phyloP scores from a whole-genome alignment of 208 protist species.

The Acanthamoeba royreba region DNA sequence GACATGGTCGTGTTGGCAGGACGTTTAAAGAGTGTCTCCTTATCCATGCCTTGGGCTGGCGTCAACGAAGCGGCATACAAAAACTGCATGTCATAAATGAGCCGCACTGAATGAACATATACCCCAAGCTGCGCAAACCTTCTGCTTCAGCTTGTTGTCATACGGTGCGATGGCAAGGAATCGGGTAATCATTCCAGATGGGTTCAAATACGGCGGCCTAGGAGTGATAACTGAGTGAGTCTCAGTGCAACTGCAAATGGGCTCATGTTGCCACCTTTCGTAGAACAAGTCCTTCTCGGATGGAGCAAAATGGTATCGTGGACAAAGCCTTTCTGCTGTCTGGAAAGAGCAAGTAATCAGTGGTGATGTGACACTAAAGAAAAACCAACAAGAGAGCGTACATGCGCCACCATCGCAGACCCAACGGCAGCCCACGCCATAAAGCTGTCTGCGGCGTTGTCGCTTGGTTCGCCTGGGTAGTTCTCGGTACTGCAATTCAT shows the following conservation, averaged over 20 bases:
- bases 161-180: neutral
- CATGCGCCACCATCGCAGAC: neutral
- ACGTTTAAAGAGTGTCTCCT: neutral
- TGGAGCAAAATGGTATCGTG: neutral
- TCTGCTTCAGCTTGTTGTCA: slow-evolving; percentile 25
- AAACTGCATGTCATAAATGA: too few relatives aligned
- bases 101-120: too few relatives aligned
- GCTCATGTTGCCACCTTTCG: neutral
- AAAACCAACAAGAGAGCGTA: too few relatives aligned
- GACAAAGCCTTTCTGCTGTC: neutral
- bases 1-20: slow-evolving; percentile 18
- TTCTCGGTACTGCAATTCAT: neutral
- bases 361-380: too few relatives aligned
- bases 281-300: neutral
- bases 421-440: neutral
- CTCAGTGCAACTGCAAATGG: too few relatives aligned
- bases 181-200: neutral
- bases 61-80: neutral
- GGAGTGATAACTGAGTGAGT: neutral
- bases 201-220: neutral
- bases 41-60: neutral
- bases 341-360: neutral
- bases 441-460: neutral
- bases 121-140: neutral
- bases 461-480: neutral